Conservation (phyloP, 805 yeast species). For the Scheffersomyces spartinae region DNA sequence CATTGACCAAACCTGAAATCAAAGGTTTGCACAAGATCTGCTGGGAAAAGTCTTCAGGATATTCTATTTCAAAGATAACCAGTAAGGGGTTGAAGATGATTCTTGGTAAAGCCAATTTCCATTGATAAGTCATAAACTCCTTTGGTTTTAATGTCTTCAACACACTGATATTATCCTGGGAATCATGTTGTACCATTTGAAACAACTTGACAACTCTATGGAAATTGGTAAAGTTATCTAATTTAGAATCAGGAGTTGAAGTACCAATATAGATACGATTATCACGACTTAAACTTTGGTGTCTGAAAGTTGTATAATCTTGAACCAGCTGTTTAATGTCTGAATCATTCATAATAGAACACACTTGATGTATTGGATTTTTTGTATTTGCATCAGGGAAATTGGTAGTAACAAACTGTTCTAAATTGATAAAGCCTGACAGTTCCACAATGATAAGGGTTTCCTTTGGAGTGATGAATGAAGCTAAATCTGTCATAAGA, state of each 20-base stretch:
- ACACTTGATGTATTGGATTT: conserved; percentile 22
- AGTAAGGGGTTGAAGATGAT: conserved; percentile 71
- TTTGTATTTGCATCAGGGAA: conserved; percentile 18
- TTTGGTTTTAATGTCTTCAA: conserved; percentile 39
- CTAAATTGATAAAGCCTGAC: conserved; percentile 61
- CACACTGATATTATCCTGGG: conserved; percentile 28
- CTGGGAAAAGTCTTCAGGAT: conserved; percentile 42
- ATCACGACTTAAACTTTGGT: conserved; percentile 21
- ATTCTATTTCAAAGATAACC: conserved; percentile 60
- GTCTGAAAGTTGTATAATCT: conserved; percentile 17
- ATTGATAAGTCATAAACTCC: conserved; percentile 63
- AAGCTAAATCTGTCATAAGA: conserved; percentile 23
- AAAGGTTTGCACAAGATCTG: conserved; percentile 81
- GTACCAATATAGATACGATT: conserved; percentile 10
- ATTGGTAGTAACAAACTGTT: conserved; percentile 49
- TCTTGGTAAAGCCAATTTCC: conserved; percentile 75
- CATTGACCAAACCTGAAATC: conserved; percentile 67
- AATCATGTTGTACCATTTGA: conserved; percentile 22
- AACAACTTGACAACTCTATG: conserved; percentile 17
- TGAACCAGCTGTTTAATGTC: conserved; percentile 34
- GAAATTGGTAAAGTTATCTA: conserved; percentile 8
- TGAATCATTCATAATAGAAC: conserved; percentile 52
- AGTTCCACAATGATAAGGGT: conserved; percentile 55
- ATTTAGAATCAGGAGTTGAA: conserved; percentile 5
- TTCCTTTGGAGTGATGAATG: conserved; percentile 22